These are phyloP conservation scores for Colletotrichum magnum DNA, from an alignment of 2,329 filamentous ascomycete species.

Conservation along the genomic window DNA sequence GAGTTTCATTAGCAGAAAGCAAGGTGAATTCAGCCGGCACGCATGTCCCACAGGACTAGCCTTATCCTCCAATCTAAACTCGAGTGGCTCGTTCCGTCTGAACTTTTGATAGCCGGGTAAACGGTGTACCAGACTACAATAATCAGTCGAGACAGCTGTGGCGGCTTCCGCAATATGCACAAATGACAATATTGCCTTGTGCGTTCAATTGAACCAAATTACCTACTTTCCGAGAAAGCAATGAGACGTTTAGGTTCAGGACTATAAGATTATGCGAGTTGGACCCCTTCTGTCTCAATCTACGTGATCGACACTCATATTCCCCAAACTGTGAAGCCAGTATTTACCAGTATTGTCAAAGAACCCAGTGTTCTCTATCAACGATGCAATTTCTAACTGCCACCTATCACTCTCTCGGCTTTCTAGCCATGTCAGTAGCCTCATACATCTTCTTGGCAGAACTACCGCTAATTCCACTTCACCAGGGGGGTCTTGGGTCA, in stretches of 20 bases:
- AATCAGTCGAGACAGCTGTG: no score
- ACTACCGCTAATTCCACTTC: background rate
- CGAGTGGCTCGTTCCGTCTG: no score
- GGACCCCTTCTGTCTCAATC: no score
- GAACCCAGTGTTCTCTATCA: no score
- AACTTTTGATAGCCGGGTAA: background rate
- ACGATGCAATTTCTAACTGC: background rate
- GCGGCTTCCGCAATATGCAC: no score
- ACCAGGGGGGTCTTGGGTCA: constrained; percentile 15
- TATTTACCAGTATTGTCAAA: background rate
- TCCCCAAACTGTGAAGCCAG: no score
- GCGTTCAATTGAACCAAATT: no score
- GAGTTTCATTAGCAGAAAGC: background rate
- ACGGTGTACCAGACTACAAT: background rate
- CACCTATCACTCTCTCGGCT: background rate
- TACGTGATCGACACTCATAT: background rate
- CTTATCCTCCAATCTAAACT: no score
- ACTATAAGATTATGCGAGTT: no score
- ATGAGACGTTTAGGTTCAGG: background rate
- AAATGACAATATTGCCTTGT: no score
- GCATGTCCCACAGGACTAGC: background rate
- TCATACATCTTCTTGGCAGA: no score
- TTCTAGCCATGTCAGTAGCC: background rate
- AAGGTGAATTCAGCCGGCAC: background rate
- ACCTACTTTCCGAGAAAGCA: background rate